Conservation (phyloP, 768 basidiomycete genomes). For the Pleurotus eryngii region DNA sequence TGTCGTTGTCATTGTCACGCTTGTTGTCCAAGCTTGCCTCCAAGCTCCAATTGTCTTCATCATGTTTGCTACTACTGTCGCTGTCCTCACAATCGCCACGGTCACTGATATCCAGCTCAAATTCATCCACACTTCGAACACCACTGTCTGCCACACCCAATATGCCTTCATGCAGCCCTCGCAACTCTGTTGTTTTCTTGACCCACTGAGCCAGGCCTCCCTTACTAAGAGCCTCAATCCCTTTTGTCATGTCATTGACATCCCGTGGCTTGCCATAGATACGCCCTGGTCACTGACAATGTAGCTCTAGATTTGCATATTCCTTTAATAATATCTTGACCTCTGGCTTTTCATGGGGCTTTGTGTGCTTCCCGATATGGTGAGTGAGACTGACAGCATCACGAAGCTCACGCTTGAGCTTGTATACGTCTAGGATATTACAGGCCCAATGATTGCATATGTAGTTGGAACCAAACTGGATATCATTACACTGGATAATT, state of each 20-base stretch:
- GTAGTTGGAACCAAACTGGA: slow-evolving; percentile 23
- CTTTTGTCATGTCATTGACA: slow-evolving; percentile 11
- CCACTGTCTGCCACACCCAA: too few relatives aligned
- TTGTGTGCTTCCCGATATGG: slow-evolving; percentile 18
- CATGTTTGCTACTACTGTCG: too few relatives aligned
- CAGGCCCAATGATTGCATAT: slow-evolving; percentile 24
- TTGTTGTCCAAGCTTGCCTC: too few relatives aligned
- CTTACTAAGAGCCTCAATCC: background rate
- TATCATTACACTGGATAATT: slow-evolving; percentile 23
- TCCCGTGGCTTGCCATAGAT: slow-evolving; percentile 8
- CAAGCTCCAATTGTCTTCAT: too few relatives aligned
- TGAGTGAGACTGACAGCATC: slow-evolving; percentile 16
- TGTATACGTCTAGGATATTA: slow-evolving; percentile 27
- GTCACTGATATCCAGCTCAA: too few relatives aligned
- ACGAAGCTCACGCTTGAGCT: slow-evolving; percentile 24
- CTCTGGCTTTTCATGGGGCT: slow-evolving; percentile 17
- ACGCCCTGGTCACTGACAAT: slow-evolving; percentile 17
- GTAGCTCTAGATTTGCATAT: slow-evolving; percentile 16
- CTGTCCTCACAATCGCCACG: too few relatives aligned
- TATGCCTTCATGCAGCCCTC: too few relatives aligned
- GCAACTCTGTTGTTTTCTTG: too few relatives aligned
- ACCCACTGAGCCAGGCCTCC: too few relatives aligned
- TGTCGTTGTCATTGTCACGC: too few relatives aligned
- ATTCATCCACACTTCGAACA: too few relatives aligned
- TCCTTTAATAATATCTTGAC: slow-evolving; percentile 14